Base-by-base conservation (phyloP, 345 rosid species). In the Euphorbia lathyris region DNA sequence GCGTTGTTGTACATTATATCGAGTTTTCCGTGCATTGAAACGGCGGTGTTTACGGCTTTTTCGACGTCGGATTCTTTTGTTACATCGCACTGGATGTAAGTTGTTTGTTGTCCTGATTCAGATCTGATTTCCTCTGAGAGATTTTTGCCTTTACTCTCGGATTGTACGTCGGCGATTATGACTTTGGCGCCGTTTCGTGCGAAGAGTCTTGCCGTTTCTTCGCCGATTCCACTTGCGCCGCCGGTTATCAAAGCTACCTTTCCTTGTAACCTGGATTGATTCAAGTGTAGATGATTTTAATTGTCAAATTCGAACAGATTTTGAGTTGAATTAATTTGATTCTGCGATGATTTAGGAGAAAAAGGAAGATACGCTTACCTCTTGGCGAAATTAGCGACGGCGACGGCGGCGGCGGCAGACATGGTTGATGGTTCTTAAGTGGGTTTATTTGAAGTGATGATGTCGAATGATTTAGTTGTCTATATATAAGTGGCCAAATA, bases 11-110 rank as follows among this genome's bases (percentile, higher is more conserved):
- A 51, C 27, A 67, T 22, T 48, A 51, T 52, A 25, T 67, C 71
- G 23, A 67, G 71, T 23, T 53, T 67, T 53, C 62, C 51, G 20
- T 67, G n/a, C 32, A 53, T 34, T 4, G 71, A 67, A 56, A 67
- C 51, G 11, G 71, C 71, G 1, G n/a, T 34, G 51, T 67, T 38
- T 22, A 56, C 71, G 3, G 62, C 63, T 1, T 55, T 63, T 40
- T 63, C 30, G 0, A 52, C 62, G 1, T 38, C 60, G 19, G 62
- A 22, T 34, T 38, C 60, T 10, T 38, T 22, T 0, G 62, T 20
- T 0, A 67, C 70, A 36, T 67, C 29, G 27, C 71, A 55, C 0
- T 14, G 48, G 26, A 67, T 10, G 16, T 2, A 67, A 0, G 51
- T 22, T 9, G 13, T 30, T 4, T 4, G 0, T 20, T 63, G 19